phyloP scores from a whole-genome alignment of 345 rosid genomes.

The Camelina laxa region DNA sequence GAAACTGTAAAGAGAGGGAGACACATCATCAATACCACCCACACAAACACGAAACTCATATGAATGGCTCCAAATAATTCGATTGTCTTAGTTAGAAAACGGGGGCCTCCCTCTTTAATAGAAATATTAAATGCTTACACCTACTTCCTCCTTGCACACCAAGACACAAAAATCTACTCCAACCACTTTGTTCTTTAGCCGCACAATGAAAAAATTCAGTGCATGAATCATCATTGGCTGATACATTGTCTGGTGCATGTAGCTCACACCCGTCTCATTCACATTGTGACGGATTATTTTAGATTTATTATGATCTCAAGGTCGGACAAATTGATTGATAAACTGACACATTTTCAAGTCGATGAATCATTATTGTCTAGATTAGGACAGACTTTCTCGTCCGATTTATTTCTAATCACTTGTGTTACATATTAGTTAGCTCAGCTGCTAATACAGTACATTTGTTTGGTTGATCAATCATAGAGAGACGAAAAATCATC shows the following conservation, averaged over 20 bases:
- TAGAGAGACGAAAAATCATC: no score
- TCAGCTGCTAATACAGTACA: no score
- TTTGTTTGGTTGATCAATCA: no score
- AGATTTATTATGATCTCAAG: no score
- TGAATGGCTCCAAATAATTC: constrained; percentile 45
- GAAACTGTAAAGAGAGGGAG: constrained; percentile 18
- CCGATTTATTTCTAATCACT: no score
- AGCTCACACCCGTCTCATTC: constrained; percentile 8
- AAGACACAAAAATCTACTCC: constrained; percentile 34
- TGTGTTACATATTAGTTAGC: no score
- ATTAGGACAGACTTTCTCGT: no score
- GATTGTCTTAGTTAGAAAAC: constrained; percentile 20
- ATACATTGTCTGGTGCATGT: not conserved
- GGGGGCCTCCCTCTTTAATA: constrained; percentile 36
- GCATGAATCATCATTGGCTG: constrained; percentile 21
- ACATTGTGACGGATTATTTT: not conserved
- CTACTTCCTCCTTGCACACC: constrained; percentile 39
- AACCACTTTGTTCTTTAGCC: constrained; percentile 7
- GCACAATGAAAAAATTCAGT: not conserved
- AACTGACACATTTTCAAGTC: no score
- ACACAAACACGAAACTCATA: constrained; percentile 43
- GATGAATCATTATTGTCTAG: no score
- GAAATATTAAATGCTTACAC: constrained; percentile 24
- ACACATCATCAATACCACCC: constrained; percentile 39
- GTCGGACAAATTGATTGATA: no score